Evolutionary conservation across 1,284 basidiomycete genomes (phyloP), one percentile per base, ranked within the genome.

Genomic region (Porodaedalea pini): DNA sequence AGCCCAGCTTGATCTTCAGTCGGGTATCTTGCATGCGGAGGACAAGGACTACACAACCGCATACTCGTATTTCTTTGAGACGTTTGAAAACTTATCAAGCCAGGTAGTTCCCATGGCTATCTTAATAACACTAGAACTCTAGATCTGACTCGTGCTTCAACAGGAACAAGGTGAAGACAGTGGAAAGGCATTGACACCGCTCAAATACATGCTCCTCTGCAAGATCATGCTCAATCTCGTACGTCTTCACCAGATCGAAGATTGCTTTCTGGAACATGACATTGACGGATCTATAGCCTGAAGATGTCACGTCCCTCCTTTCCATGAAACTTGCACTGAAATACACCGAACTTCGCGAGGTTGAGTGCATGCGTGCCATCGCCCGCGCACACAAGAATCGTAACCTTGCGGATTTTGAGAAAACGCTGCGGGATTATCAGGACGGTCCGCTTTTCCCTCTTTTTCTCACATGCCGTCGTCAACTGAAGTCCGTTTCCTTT

Each of bases 31-130:
- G 13, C 94, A 98, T 66, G 94, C 96, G 0, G 94, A 98, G 65
- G 96, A 98, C 70, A 98, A 97, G 69, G 96, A 99, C 71, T 98
- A 98, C 71, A 95, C 86, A 59, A 99, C 95, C 0, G 96, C 86
- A 39, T 98, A 98, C 71, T 96, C 93, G 0, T 99, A 99, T 77
- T 98, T 98, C 74, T 95, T 93, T 65, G 96, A 99, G 73, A 90
- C 94, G 2, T 96, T 98, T 63, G 96, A 99, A 70, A 86, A 81
- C 63, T 68, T 89, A 62, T 81, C 78, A 53, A 66, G 80, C 3
- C 82, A 88, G 66, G 94, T 92, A 1, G 88, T 29, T 3, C 2
- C n/a, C 25, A 15, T n/a, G 92, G 61, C 85, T 17, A 51, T 13
- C 21, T 50, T 48, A 32, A 4, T 34, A n/a, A n/a, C n/a, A 17